phyloP scores from a whole-genome alignment of 495 filamentous ascomycete genomes.

The Neurospora tetraspora region DNA sequence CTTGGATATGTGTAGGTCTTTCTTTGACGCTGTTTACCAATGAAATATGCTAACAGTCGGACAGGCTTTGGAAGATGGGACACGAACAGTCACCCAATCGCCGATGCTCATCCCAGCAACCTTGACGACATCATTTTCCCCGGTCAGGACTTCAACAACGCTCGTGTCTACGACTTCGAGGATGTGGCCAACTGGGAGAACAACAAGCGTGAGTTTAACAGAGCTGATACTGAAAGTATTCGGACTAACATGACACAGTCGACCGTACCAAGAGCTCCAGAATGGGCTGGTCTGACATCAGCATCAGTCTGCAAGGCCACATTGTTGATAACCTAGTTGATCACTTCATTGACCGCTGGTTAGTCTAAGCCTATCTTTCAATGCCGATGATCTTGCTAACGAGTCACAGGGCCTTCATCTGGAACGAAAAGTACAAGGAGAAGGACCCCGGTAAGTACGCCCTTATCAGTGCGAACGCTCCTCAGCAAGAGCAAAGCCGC shows the following conservation, averaged over 20 bases:
- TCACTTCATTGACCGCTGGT: slow-evolving; percentile 76
- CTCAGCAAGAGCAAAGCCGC: neutral
- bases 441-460: slow-evolving; percentile 53
- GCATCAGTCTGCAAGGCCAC: slow-evolving; percentile 69
- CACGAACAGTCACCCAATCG: slow-evolving; percentile 64
- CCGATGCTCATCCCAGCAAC: slow-evolving; percentile 76
- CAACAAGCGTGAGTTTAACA: slow-evolving; percentile 51
- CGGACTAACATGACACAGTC: slow-evolving; percentile 32
- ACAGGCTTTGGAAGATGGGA: slow-evolving; percentile 53
- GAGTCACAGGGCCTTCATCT: slow-evolving; percentile 71
- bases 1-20: slow-evolving; percentile 47
- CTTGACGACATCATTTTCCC: slow-evolving; percentile 68
- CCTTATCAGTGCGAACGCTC: neutral
- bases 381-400: neutral
- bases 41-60: slow-evolving; percentile 4
- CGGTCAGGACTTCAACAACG: slow-evolving; percentile 94
- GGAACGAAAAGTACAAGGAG: slow-evolving; percentile 65
- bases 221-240: neutral
- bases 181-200: slow-evolving; percentile 75
- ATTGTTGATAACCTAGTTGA: slow-evolving; percentile 65
- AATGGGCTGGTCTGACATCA: slow-evolving; percentile 93
- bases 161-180: slow-evolving; percentile 75
- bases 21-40: neutral
- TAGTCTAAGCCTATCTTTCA: neutral
- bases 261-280: slow-evolving; percentile 68